Evolutionary conservation across 2,329 filamentous ascomycete genomes (phyloP).

Genomic region (Trichoderma atrobrunneum): DNA sequence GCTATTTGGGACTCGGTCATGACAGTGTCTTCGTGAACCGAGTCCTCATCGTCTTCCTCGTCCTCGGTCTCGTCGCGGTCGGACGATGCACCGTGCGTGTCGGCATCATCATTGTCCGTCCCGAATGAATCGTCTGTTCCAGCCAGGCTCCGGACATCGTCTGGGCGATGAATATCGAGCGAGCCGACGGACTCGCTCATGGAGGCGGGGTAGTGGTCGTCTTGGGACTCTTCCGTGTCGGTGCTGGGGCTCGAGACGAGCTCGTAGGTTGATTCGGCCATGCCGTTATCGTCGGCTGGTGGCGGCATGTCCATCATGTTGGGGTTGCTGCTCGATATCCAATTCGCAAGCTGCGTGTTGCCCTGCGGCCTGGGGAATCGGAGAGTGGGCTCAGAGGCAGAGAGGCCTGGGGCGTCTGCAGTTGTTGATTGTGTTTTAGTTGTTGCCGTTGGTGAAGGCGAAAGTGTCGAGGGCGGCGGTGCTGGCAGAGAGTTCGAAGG

Average conservation of each 20-base stretch:
- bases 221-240: conserved; percentile 54
- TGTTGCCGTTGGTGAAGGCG: conserved; percentile 20
- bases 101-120: conserved; percentile 39
- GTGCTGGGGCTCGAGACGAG: conserved; percentile 46
- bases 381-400: conserved; percentile 48
- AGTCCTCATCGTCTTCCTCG: conserved; percentile 17
- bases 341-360: conserved; percentile 55
- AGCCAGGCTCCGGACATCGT: conserved; percentile 52
- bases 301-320: conserved; percentile 52
- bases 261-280: conserved; percentile 57
- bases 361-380: conserved; percentile 57
- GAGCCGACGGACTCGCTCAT: conserved; percentile 50
- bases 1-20: conserved; percentile 13
- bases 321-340: conserved; percentile 56
- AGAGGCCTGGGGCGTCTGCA: conserved; percentile 26
- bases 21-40: conserved; percentile 17
- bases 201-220: conserved; percentile 47
- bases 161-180: conserved; percentile 46
- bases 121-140: conserved; percentile 49
- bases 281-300: conserved; percentile 48
- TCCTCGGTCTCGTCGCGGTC: conserved; percentile 18
- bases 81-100: conserved; percentile 10
- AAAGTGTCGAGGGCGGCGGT: background rate
- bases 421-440: background rate
- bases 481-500: background rate